Percentiles rank a stretch among this genome's conserved stretches.
Conservation (phyloP, 306 rosid genomes). For the Malus orientalis region DNA sequence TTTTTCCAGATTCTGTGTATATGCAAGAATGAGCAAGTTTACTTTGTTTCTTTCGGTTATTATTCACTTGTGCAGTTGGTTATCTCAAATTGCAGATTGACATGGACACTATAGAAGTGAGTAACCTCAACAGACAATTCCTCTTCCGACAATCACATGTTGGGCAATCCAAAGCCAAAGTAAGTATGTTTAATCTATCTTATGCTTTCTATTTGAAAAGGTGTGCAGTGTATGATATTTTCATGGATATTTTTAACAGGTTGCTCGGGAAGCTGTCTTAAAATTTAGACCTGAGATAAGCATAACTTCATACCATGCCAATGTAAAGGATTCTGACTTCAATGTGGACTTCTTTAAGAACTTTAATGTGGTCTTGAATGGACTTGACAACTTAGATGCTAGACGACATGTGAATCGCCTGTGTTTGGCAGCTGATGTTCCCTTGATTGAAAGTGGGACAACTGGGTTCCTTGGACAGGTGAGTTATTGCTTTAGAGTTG, state of each 20-base stretch:
- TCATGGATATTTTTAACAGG: constrained; percentile 51
- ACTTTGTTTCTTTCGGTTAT: not conserved
- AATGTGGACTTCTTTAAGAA: constrained; percentile 83
- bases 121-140: constrained; percentile 98
- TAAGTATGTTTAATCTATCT: constrained; percentile 23
- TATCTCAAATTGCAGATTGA: constrained; percentile 65
- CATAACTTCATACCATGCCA: constrained; percentile 84
- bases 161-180: constrained; percentile 95
- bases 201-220: constrained; percentile 4
- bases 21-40: constrained; percentile 7
- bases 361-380: constrained; percentile 87
- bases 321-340: constrained; percentile 84
- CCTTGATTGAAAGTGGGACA: constrained; percentile 97
- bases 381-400: constrained; percentile 98
- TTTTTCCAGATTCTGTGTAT: not conserved
- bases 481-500: constrained; percentile 16
- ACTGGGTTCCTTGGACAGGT: constrained; percentile 99
- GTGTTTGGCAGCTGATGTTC: constrained; percentile 92
- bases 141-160: constrained; percentile 95
- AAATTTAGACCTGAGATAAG: constrained; percentile 84
- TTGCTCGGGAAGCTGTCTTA: constrained; percentile 97
- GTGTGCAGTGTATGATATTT: constrained; percentile 12
- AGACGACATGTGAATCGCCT: constrained; percentile 95
- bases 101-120: constrained; percentile 99
- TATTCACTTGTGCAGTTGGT: not conserved